Base-by-base conservation (phyloP, 768 basidiomycete species). In the Lactarius sanguifluus region DNA sequence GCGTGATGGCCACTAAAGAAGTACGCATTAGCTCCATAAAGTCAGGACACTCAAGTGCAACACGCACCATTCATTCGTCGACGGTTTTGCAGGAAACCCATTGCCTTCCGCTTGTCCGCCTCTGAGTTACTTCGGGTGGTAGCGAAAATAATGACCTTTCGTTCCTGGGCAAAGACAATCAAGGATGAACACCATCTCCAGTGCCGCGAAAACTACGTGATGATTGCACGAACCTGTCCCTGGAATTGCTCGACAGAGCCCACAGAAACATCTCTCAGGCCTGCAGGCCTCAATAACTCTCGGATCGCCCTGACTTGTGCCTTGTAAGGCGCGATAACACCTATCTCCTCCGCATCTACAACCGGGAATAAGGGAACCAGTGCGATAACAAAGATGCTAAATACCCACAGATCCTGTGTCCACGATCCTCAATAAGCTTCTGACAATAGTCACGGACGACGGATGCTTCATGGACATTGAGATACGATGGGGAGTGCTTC, bases 1-100 rank as follows among this genome's bases (percentile, higher is more conserved):
- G 85, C 0, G 88, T 90, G 13, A 90, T 74, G 5, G 87, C 86
- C 41, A 90, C 88, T 88, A 55, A 9, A 55, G 32, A 10, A 25
- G 34, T 13, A 41, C 41, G 52, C 38, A 36, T 64, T 34, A 47
- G 57, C 8, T 8, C 30, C 32, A 61, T 16, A 23, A 25, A 45
- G 20, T n/a, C 13, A 28, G 23, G 16, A 30, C 5, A 32, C 18
- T 38, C 15, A 38, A 52, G 28, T 15, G 13, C 36, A 23, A 0
- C 8, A 63, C 76, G 0, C 38, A 79, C 80, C 80, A 65, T 81
- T 81, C 73, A 81, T 75, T 2, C 80, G 79, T 3, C 73, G 72
- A 4, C 76, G 69, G 64, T 76, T 74, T 6, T 71, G 73, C 18
- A 80, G 73, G 62, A 80, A 80, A 30, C 79, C 79, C 15, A 79